Percentiles rank a stretch among this genome's conserved stretches.
These are phyloP conservation scores for Diaporthe batatas DNA, from an alignment of 2,329 filamentous ascomycete genomes.

Conservation along the genomic window DNA sequence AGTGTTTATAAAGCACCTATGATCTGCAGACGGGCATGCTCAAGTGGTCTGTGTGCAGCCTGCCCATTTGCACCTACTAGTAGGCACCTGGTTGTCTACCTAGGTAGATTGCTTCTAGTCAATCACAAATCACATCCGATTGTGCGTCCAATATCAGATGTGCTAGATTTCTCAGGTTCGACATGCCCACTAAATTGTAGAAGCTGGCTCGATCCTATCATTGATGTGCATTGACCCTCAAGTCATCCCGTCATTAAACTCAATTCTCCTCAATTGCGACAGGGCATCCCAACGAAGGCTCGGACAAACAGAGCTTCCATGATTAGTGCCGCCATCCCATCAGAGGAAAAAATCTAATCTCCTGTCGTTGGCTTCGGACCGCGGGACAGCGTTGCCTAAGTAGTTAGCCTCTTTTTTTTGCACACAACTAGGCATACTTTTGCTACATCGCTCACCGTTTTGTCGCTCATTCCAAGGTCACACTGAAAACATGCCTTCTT, in stretches of 20 bases:
- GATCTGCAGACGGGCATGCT: background rate
- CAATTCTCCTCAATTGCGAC: background rate
- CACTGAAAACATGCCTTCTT: background rate
- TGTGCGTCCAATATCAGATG: background rate
- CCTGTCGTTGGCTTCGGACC: too few relatives aligned
- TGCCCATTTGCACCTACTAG: too few relatives aligned
- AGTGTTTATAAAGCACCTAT: background rate
- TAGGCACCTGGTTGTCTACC: background rate
- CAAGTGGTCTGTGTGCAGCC: too few relatives aligned
- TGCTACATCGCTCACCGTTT: too few relatives aligned
- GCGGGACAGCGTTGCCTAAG: too few relatives aligned
- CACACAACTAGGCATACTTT: background rate
- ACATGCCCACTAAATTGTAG: too few relatives aligned
- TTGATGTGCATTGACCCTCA: background rate
- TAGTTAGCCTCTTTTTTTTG: background rate
- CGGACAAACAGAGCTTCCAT: background rate
- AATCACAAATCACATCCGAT: background rate
- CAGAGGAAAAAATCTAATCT: background rate
- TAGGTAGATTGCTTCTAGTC: background rate
- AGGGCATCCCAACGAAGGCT: background rate
- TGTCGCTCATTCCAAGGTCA: background rate
- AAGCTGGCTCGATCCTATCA: background rate
- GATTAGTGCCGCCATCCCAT: too few relatives aligned
- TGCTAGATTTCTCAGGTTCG: background rate
- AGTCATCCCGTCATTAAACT: slow-evolving; percentile 8